phyloP scores from a whole-genome alignment of 495 filamentous ascomycete genomes.

The Pseudomonodictys pantanalensis region DNA sequence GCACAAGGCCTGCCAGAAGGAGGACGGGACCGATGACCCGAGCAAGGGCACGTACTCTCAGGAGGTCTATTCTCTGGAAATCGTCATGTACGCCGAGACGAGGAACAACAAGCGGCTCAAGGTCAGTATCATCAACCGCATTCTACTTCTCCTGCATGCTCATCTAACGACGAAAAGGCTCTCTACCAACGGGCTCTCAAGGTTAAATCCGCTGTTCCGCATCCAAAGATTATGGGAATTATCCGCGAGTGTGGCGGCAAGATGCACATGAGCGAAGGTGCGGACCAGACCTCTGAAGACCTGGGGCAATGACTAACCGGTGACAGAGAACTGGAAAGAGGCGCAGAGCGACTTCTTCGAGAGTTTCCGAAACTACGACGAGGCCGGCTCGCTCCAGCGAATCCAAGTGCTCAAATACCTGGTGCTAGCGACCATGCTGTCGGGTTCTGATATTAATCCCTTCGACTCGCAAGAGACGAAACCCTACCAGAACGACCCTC shows the following conservation, averaged over 20 bases:
- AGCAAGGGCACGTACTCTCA: constrained; percentile 95
- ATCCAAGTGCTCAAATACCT: constrained; percentile 98
- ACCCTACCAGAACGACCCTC: constrained; percentile 91
- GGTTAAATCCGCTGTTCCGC: constrained; percentile 90
- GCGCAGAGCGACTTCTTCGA: constrained; percentile 98
- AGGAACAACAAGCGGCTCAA: constrained; percentile 97
- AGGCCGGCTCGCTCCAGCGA: constrained; percentile 90
- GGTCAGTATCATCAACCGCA: constrained; percentile 39
- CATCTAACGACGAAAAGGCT: constrained; percentile 43
- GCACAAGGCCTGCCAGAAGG: constrained; percentile 82
- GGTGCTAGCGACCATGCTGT: constrained; percentile 94
- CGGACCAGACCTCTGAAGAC: not conserved
- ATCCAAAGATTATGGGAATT: constrained; percentile 98
- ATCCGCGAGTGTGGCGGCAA: constrained; percentile 98
- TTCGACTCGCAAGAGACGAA: constrained; percentile 99
- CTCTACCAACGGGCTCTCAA: constrained; percentile 87
- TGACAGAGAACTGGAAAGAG: constrained; percentile 88
- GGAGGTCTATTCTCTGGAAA: constrained; percentile 95
- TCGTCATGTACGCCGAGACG: constrained; percentile 97
- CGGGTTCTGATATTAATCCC: constrained; percentile 99
- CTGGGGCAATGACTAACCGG: constrained; percentile 8
- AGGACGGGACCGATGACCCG: constrained; percentile 87
- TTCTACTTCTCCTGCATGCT: constrained; percentile 24
- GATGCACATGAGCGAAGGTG: constrained; percentile 97
- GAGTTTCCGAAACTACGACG: constrained; percentile 97